Evolutionary conservation across 768 basidiomycete species (phyloP).

Genomic region (Cyclocybe cylindracea): DNA sequence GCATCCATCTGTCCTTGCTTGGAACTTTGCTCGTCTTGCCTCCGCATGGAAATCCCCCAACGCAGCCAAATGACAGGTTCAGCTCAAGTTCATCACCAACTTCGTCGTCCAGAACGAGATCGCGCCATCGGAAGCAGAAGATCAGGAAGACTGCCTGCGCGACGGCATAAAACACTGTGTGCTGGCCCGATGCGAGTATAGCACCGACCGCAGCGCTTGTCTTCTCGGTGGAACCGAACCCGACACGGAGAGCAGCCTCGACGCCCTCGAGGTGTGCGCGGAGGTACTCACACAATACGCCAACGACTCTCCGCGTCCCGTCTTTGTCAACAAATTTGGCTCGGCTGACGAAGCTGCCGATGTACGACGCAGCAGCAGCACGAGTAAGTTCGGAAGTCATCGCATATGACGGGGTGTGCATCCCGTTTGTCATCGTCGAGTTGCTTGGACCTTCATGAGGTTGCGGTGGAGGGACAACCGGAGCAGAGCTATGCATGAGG

Average conservation of each 20-base stretch:
- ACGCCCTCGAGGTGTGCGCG: constrained; percentile 74
- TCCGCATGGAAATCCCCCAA: constrained; percentile 1
- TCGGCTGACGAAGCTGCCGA: constrained; percentile 89
- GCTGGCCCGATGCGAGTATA: constrained; percentile 35
- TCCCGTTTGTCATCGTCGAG: constrained; percentile 7
- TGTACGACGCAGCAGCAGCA: constrained; percentile 91
- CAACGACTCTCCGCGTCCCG: constrained; percentile 70
- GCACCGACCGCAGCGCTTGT: constrained; percentile 17
- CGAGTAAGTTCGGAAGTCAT: constrained; percentile 73
- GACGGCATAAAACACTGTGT: constrained; percentile 89
- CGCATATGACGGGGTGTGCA: constrained; percentile 24
- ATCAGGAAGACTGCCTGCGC: constrained; percentile 92
- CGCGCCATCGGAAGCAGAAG: constrained; percentile 97
- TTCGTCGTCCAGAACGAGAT: constrained; percentile 65
- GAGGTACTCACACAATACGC: constrained; percentile 86
- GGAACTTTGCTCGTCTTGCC: not conserved
- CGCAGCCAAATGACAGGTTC: constrained; percentile 10
- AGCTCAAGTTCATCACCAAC: constrained; percentile 51
- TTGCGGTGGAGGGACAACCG: constrained; percentile 16
- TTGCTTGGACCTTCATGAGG: constrained; percentile 2
- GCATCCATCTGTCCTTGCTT: constrained; percentile 76
- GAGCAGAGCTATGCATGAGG: constrained; percentile 46
- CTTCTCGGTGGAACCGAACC: constrained; percentile 23
- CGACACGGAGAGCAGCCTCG: constrained; percentile 47
- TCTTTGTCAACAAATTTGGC: constrained; percentile 83